These are phyloP conservation scores for Hirsutella rhossiliensis DNA, from an alignment of 2,329 filamentous ascomycete genomes.

Conservation along the genomic window DNA sequence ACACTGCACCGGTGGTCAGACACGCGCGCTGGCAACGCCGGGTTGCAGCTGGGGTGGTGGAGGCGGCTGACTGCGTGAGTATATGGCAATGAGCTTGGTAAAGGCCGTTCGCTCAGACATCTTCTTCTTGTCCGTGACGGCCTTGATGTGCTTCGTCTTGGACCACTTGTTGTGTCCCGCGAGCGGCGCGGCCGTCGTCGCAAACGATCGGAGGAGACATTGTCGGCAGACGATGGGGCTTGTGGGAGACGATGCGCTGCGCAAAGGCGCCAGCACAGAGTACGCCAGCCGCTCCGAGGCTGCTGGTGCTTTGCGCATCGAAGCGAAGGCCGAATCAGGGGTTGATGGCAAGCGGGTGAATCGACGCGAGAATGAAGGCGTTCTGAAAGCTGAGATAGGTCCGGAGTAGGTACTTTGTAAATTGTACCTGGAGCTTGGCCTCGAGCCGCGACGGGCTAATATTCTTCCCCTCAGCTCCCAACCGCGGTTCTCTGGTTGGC, in stretches of 20 bases:
- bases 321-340: too few relatives aligned
- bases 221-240: slow-evolving; percentile 25
- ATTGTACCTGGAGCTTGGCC: not conserved
- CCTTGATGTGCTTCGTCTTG: slow-evolving; percentile 93
- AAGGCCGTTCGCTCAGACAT: slow-evolving; percentile 57
- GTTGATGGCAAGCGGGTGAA: not conserved
- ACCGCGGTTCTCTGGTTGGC: too few relatives aligned
- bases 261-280: not conserved
- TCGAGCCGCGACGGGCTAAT: slow-evolving; percentile 17
- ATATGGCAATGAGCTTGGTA: slow-evolving; percentile 60
- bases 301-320: too few relatives aligned
- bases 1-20: slow-evolving; percentile 36
- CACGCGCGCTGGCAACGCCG: slow-evolving; percentile 1
- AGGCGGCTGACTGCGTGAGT: slow-evolving; percentile 53
- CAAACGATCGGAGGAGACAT: slow-evolving; percentile 38
- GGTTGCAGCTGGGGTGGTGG: not conserved
- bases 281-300: too few relatives aligned
- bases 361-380: not conserved
- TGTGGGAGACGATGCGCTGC: not conserved
- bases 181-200: slow-evolving; percentile 27
- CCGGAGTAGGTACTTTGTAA: not conserved
- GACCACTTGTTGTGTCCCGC: slow-evolving; percentile 90
- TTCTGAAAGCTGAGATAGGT: not conserved
- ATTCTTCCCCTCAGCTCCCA: slow-evolving; percentile 11
- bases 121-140: slow-evolving; percentile 70